Conservation (phyloP, 305 asterid species). For the Stenogyne calaminthoides region DNA sequence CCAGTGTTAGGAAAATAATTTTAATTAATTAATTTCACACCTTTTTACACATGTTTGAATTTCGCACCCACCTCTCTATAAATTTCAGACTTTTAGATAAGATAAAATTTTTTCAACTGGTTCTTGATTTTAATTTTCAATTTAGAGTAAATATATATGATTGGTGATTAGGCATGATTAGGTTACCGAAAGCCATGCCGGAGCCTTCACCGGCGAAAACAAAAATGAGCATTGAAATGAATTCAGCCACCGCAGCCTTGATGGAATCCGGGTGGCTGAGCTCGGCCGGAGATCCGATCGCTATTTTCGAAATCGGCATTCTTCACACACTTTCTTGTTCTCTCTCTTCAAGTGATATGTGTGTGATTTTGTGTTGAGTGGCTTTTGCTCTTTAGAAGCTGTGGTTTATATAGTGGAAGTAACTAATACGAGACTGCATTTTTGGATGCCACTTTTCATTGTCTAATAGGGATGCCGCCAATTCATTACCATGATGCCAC, state of each 20-base stretch:
- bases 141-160: too few relatives aligned
- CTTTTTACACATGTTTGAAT: too few relatives aligned
- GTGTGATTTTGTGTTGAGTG: neutral
- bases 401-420: slow-evolving; percentile 26
- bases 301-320: slow-evolving; percentile 57
- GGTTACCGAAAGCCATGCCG: slow-evolving; percentile 62
- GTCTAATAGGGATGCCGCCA: slow-evolving; percentile 36
- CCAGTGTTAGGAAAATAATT: too few relatives aligned
- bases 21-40: too few relatives aligned
- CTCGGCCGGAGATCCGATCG: slow-evolving; percentile 56
- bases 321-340: neutral
- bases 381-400: slow-evolving; percentile 1
- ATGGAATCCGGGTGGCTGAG: slow-evolving; percentile 60
- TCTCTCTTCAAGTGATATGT: neutral
- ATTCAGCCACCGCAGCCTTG: slow-evolving; percentile 67
- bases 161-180: neutral
- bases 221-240: slow-evolving; percentile 66
- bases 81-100: too few relatives aligned
- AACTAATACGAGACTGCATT: neutral
- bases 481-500: slow-evolving; percentile 33
- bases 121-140: neutral
- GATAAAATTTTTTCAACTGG: too few relatives aligned
- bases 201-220: slow-evolving; percentile 76
- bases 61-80: too few relatives aligned
- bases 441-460: slow-evolving; percentile 26